Base-by-base conservation (phyloP, 2,329 filamentous ascomycete genomes). In the Alternaria sp. region DNA sequence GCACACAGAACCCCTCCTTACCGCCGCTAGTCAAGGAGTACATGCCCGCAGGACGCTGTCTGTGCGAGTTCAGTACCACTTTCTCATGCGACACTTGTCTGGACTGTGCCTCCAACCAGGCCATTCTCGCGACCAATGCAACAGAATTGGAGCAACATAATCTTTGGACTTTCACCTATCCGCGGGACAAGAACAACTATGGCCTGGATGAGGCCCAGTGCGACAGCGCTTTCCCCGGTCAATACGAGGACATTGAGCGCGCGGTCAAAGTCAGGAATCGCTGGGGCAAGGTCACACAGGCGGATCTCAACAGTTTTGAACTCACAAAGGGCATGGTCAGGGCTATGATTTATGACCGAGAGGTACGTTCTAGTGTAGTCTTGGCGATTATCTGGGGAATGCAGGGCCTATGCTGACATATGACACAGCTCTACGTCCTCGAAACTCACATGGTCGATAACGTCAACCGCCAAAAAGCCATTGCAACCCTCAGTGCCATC, bases 291-390 rank as follows among this genome's bases (percentile, higher is more conserved):
- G 67, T 76, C 48, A 73, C 65, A 3, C 64, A 73, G 60, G 55
- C 62, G 46, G 70, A 76, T 28, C 55, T 76, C 52, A 62, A 64
- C 18, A 71, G 70, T 51, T 73, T 75, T 46, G 68, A 71, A 22
- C 54, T 75, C 32, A 69, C 69, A 25, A 75, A 76, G 58, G 73
- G 75, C 45, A 76, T 76, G 73, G 74, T 77, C 48, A 68, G 73
- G 16, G 73, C 66, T 32, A 70, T 77, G 69, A 63, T 77, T 16
- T 74, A 65, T 51, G 63, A 75, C 56, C 62, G 71, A 59, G 67
- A 76, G 71, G 74, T 76, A 59, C 34, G 66, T 60, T 60, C 28
- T 30, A 30, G 28, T 30, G n/a, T 10, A 16, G 11, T 48, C 44
- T 30, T n/a, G 54, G 51, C 14, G 51, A 20, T 10, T 9, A 14